Conservation (phyloP, 78 protist species). For the Dictyostelium capitatum region DNA sequence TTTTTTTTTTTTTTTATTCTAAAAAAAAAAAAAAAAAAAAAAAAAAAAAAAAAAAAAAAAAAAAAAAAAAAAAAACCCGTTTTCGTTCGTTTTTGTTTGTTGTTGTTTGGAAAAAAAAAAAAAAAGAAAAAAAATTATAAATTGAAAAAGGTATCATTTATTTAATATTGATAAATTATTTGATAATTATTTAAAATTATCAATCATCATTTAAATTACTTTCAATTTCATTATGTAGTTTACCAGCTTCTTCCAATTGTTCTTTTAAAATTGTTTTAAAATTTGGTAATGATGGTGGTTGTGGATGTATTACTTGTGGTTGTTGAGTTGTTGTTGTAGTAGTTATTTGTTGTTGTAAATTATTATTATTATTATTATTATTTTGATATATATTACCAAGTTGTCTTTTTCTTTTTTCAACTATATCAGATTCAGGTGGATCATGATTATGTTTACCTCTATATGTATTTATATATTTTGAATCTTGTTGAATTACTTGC, state of each 20-base stretch:
- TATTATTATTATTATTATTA: constrained; percentile 14
- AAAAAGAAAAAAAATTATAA: no score
- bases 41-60: no score
- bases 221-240: constrained; percentile 26
- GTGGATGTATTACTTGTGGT: neutral
- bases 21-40: no score
- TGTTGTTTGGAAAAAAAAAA: no score
- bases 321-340: neutral
- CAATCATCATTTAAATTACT: constrained; percentile 20
- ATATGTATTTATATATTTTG: constrained; percentile 38
- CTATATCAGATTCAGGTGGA: constrained; percentile 27
- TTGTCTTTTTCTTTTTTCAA: constrained; percentile 20
- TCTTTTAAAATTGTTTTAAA: constrained; percentile 19
- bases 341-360: neutral
- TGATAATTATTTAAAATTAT: neutral
- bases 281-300: neutral
- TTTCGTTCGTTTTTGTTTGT: no score
- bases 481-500: constrained; percentile 63
- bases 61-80: no score
- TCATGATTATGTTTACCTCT: constrained; percentile 60
- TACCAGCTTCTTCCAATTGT: constrained; percentile 19
- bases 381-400: neutral
- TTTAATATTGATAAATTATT: no score
- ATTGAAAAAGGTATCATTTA: no score
- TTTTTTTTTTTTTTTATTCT: no score